Base-by-base conservation (phyloP, 495 filamentous ascomycete species). In the Clohesyomyces aquaticus region DNA sequence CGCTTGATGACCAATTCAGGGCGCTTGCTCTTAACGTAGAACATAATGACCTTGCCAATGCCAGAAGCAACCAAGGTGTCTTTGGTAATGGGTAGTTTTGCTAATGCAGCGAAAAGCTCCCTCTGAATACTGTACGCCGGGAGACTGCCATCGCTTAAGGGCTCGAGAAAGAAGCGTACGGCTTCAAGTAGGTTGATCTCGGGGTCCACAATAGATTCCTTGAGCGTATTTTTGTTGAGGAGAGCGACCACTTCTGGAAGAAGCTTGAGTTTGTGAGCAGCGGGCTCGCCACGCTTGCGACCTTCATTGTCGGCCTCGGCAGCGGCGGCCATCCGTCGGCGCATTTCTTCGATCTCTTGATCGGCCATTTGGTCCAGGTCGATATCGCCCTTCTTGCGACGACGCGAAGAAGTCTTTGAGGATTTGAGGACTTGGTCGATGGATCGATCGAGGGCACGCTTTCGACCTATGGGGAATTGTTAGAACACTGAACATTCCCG, bases 41-140 rank as follows among this genome's bases (percentile, higher is more conserved):
- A 98, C 55, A 94, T 82, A 27, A 96, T 86, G 27, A 99, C 89
- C 71, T 96, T 98, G 69, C 95, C 95, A 65, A 99, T 91, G 8
- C 95, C 93, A 67, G 89, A 94, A 67, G 90, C 90, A 38, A 93
- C 82, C 47, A 99, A 81, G 4, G 88, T 83, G 65, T 97, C 94
- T 63, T 96, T 96, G 71, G 89, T 88, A 70, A 97, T 91, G 12
- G 91, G 89, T 0, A 99, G 82, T 65, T 85, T 87, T 26, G 81
- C 82, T 29, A 99, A 79, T 4, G 89, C 86, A 35, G 84, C 83
- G 77, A 99, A 91, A 58, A 99, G 84, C 66, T 97, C 91, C 49
- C 91, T 90, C 78, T 99, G 95, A 72, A 99, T 97, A 71, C 90
- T 92, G 79, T 96, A 98, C 25, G 94, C 93, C 0, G 95, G 94